A percentile compares a stretch with the other conserved stretches of the same genome.
phyloP scores from a whole-genome alignment of 2,329 filamentous ascomycete genomes.

The Magnaporthiopsis poae region DNA sequence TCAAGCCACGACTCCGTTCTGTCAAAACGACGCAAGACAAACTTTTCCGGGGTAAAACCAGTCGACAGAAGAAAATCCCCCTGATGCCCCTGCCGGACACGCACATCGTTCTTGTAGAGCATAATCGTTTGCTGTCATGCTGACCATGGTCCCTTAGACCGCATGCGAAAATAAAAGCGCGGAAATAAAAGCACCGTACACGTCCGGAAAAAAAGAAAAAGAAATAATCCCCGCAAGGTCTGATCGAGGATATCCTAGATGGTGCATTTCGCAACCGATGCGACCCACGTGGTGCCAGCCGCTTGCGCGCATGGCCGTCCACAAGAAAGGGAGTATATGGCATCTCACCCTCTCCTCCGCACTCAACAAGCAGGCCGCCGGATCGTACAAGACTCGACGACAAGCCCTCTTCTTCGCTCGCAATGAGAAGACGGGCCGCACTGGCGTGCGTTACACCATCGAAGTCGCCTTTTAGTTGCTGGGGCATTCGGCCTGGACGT shows the following conservation, averaged over 20 bases:
- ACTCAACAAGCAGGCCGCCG: slow-evolving; percentile 5
- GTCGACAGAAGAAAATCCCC: background rate
- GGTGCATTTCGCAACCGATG: slow-evolving; percentile 7
- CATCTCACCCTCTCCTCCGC: slow-evolving; percentile 6
- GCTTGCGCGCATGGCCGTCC: slow-evolving; percentile 1
- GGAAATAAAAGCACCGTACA: slow-evolving; percentile 7
- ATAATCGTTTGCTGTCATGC: background rate
- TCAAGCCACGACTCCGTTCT: background rate
- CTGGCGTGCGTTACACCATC: slow-evolving; percentile 12
- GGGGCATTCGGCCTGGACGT: slow-evolving; percentile 90
- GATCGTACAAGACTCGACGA: slow-evolving; percentile 1
- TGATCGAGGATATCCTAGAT: slow-evolving; percentile 8
- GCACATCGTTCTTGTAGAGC: background rate
- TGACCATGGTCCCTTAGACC: background rate
- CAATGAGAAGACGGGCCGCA: slow-evolving; percentile 12
- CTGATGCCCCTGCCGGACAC: background rate
- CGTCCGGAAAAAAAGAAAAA: slow-evolving; percentile 11
- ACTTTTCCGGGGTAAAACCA: background rate
- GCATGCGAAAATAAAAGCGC: background rate
- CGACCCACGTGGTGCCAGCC: slow-evolving; percentile 6
- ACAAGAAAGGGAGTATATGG: slow-evolving; percentile 9
- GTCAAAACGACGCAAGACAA: background rate
- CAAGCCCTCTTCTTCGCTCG: slow-evolving; percentile 10
- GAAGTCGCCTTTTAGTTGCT: slow-evolving; percentile 48
- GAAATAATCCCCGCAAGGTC: slow-evolving; percentile 11